Base-by-base conservation (phyloP, 805 yeast species). In the Ogataea dorogensis region DNA sequence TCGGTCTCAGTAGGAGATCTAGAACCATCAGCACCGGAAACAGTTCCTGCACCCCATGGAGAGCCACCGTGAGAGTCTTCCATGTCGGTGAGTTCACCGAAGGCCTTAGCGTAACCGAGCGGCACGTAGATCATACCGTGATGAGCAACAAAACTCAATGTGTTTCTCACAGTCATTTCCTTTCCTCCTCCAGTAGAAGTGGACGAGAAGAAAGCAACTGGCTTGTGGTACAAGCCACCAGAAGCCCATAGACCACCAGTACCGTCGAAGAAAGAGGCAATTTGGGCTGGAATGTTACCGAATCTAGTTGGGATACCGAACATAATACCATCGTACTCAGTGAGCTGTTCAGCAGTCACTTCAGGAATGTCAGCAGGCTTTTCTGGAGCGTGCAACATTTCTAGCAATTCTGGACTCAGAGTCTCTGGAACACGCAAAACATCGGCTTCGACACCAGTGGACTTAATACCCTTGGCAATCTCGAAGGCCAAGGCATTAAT, bases 251-350 rank as follows among this genome's bases (percentile, higher is more conserved):
- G 67, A 21, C 79, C 79, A 57, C 93, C 93, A 28, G 89, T 80
- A 38, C 77, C 61, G 54, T 83, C 95, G 75, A 84, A 75, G 70
- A 82, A 86, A 13, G 83, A 67, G 61, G 73, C 74, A 72, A 81
- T 73, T 63, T 86, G 94, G 32, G 86, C 82, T 37, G 95, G 91
- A 63, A 71, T 64, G 59, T 71, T 75, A 63, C 96, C 96, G 58
- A 66, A 87, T 65, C 95, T 78, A 38, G 95, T 83, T 53, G 95
- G 94, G 50, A 84, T 61, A 57, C 96, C 96, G 51, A 87, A 84
- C 47, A 88, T 48, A 67, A 82, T 77, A 30, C 89, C 95, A 56
- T 88, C 95, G 68, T 80, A 83, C 46, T 70, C 65, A 3, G 64
- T 56, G 48, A 87, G 68, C 13, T 77, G 71, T 14, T 75, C 82